Conservation (phyloP, 2,329 filamentous ascomycete genomes). For the Polychaeton citri region DNA sequence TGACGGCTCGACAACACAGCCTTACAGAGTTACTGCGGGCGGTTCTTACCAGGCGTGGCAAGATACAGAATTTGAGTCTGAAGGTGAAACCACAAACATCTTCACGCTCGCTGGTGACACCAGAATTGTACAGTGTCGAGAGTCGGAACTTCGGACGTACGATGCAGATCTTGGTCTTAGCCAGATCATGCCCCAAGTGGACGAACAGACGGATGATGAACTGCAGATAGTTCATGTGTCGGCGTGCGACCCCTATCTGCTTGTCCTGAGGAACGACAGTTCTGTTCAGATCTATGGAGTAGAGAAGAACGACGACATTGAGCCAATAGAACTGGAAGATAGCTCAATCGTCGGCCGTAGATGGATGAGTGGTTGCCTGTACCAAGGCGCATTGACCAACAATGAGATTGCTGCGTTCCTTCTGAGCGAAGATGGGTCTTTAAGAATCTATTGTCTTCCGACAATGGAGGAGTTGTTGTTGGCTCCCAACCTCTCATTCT, state of each 20-base stretch:
- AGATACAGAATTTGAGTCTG: constrained; percentile 82
- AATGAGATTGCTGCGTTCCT: constrained; percentile 60
- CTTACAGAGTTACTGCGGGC: constrained; percentile 10
- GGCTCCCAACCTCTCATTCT: constrained; percentile 62
- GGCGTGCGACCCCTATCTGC: constrained; percentile 73
- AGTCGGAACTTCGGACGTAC: constrained; percentile 78
- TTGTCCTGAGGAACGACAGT: constrained; percentile 72
- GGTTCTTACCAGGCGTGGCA: not conserved
- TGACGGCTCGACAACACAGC: constrained; percentile 14
- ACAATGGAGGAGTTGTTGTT: constrained; percentile 61
- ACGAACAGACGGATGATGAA: constrained; percentile 76
- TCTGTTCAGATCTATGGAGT: constrained; percentile 69
- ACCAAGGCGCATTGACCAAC: constrained; percentile 45
- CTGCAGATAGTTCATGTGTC: constrained; percentile 66
- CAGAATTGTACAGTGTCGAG: constrained; percentile 76
- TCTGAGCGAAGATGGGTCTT: constrained; percentile 57
- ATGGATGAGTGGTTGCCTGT: constrained; percentile 76
- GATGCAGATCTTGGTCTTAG: constrained; percentile 82
- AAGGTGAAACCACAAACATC: constrained; percentile 75
- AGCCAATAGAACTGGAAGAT: constrained; percentile 12
- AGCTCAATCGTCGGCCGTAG: constrained; percentile 60
- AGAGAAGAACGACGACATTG: constrained; percentile 64
- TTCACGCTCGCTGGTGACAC: constrained; percentile 69
- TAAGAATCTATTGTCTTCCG: constrained; percentile 62
- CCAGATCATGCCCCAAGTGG: constrained; percentile 85